Percentiles rank a stretch among this genome's conserved stretches.
Evolutionary conservation across 345 rosid species (phyloP).

Genomic region (Eucalyptus victrix): DNA sequence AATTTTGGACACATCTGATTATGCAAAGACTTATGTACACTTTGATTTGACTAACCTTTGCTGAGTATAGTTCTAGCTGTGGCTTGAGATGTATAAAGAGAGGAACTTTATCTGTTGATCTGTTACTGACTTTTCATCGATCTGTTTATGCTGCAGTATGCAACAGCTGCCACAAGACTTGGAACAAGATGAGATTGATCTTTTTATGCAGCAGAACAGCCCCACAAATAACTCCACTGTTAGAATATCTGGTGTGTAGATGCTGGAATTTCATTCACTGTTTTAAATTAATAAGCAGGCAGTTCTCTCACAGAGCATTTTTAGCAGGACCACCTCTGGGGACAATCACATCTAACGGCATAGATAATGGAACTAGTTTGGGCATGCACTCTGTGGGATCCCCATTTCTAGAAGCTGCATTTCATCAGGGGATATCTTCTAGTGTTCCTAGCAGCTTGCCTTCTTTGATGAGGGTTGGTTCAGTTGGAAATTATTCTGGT

Average conservation of each 20-base stretch:
- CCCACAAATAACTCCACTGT: constrained; percentile 12
- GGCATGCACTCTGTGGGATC: constrained; percentile 31
- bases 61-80: background rate
- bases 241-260: constrained; percentile 25
- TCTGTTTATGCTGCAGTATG: constrained; percentile 6
- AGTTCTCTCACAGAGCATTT: constrained; percentile 2
- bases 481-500: constrained; percentile 46
- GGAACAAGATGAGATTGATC: constrained; percentile 16
- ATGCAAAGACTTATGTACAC: background rate
- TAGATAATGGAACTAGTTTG: constrained; percentile 48
- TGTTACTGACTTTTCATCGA: background rate
- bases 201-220: constrained; percentile 11
- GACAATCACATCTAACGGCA: constrained; percentile 21
- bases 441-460: constrained; percentile 60
- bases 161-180: constrained; percentile 9
- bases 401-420: constrained; percentile 46
- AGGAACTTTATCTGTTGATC: background rate
- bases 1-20: background rate
- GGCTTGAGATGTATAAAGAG: background rate
- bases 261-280: background rate
- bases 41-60: background rate
- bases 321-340: constrained; percentile 32
- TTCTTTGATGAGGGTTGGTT: constrained; percentile 40
- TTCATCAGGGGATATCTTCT: constrained; percentile 30
- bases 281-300: background rate